Evolutionary conservation across 2,329 filamentous ascomycete genomes (phyloP), one percentile per base, ranked within the genome.

Genomic region (Cladosporium sp.): DNA sequence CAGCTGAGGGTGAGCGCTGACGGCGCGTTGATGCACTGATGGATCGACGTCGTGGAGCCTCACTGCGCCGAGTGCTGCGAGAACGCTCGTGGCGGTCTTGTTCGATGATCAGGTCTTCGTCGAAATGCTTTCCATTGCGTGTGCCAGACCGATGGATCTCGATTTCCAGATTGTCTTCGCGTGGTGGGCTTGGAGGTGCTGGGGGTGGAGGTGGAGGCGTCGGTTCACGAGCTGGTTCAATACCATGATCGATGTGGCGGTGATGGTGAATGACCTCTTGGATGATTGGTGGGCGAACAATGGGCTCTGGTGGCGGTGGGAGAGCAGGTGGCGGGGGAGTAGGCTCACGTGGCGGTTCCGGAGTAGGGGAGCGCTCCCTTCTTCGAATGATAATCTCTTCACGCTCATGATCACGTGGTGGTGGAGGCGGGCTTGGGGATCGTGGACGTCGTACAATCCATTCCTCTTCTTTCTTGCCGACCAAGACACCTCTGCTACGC

Each of bases 191-290:
- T 3, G 77, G 76, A 49, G 69, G 46, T 53, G 66, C 55, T 53
- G 64, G 54, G 3, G 67, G 68, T 30, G 63, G 60, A 22, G 63
- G 66, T 20, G 64, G 64, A 22, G 72, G 73, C 7, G 69, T 72
- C 15, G 73, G 74, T 19, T 71, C 71, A 20, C 71, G 66, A 11
- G 68, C 73, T 54, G 73, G 65, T 61, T 75, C 71, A 33, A 76
- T 67, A 45, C 73, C 90, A 69, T 95, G 88, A 63, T 95, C 87
- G 59, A 94, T 85, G 63, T 92, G 86, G 51, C 84, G 80, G 65
- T 93, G 92, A 69, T 93, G 88, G 0, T 88, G 94, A 57, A 94
- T 91, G 52, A 95, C 83, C 64, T 95, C 88, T 62, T 92, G 83
- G 68, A 92, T 87, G 59, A 95, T 88, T 1, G 85, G 86, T 29